Base-by-base conservation (phyloP, 2,329 filamentous ascomycete species). In the Aspergillus spinulosporus region DNA sequence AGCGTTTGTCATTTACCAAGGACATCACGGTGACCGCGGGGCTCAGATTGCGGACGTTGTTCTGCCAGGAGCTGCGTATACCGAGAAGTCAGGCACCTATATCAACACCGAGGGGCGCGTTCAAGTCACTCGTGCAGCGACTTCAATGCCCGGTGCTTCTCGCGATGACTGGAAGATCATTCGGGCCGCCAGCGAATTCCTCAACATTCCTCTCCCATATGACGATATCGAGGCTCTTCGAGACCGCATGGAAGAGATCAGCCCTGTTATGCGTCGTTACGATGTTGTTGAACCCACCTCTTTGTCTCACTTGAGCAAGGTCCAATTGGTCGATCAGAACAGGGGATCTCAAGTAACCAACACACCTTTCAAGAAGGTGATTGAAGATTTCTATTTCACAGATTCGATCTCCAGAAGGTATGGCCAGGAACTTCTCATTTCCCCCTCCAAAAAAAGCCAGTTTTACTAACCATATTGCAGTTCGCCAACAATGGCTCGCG, bases 121-220 rank as follows among this genome's bases (percentile, higher is more conserved):
- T 21, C 94, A 99, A 79, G 88, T 96, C 81, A 94, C 90, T 52
- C 89, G 94, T 63, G 88, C 90, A 47, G 94, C 94, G 31, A 95
- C 92, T 37, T 89, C 89, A 45, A 82, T 96, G 63, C 90, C 92
- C 28, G 94, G 94, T 58, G 94, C 92, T 52, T 86, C 93, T 55
- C 86, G 94, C 70, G 93, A 94, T 62, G 94, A 99, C 79, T 99
- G 94, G 94, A 99, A 97, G 85, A 97, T 99, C 69, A 87, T 99
- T 66, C 90, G 94, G 62, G 94, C 94, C 14, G 86, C 84, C 55
- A 94, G 89, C 70, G 94, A 97, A 77, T 97, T 96, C 78, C 82
- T 99, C 12, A 90, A 89, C 59, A 86, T 82, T 29, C 88, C 92
- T 63, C 84, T 99, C 52, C 90, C 92, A 21, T 99, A 97, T 71